Evolutionary conservation across 2,329 filamentous ascomycete species (phyloP).

Genomic region (Metarhizium rileyi): DNA sequence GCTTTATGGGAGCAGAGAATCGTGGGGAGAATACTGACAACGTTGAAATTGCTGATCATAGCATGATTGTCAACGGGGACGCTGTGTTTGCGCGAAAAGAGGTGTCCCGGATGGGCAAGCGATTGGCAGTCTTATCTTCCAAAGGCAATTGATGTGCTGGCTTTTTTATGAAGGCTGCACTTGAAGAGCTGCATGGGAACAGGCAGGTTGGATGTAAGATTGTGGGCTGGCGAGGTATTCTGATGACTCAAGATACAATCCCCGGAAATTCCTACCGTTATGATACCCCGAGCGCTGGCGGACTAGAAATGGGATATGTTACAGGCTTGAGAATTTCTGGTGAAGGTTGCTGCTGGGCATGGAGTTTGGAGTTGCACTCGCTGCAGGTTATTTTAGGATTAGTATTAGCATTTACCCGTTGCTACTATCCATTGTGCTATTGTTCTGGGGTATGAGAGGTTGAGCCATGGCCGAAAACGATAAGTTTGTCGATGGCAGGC

Average conservation of each 20-base stretch:
- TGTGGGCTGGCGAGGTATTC: neutral
- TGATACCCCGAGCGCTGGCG: neutral
- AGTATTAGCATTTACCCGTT: neutral
- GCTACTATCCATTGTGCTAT: neutral
- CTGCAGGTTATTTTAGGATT: neutral
- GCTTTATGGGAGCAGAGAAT: constrained; percentile 32
- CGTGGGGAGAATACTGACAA: constrained; percentile 25
- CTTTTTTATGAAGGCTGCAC: neutral
- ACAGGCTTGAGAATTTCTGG: neutral
- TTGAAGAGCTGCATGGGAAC: neutral
- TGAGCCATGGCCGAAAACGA: neutral
- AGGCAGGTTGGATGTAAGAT: neutral
- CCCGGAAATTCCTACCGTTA: neutral
- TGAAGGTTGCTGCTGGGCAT: neutral
- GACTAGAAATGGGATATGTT: neutral
- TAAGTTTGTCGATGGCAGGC: neutral
- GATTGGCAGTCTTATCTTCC: constrained; percentile 18
- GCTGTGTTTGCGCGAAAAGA: constrained; percentile 43
- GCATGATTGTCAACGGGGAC: constrained; percentile 55
- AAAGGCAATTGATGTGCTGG: constrained; percentile 9
- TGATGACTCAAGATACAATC: neutral
- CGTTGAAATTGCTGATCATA: constrained; percentile 49
- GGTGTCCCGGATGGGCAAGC: constrained; percentile 36
- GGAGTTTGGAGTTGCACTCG: neutral
- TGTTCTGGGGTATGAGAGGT: neutral